phyloP scores from a whole-genome alignment of 305 asterid genomes.

The Solanum hybrid region DNA sequence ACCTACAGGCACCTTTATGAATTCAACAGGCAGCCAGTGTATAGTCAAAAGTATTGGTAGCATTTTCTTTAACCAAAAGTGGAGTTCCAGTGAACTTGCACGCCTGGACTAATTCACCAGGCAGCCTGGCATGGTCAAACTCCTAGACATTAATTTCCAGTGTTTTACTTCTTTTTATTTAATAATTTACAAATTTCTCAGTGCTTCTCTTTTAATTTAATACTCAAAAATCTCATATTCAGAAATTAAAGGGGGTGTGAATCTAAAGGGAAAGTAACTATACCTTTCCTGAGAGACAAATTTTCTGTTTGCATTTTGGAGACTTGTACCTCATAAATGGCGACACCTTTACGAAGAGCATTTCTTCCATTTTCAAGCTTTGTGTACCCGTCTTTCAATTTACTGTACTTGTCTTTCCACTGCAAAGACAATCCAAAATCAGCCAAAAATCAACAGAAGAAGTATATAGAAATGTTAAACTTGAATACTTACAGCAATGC shows the following conservation, averaged over 20 bases:
- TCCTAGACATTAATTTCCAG: background rate
- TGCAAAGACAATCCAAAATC: conserved; percentile 16
- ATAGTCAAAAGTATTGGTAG: background rate
- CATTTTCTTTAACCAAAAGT: background rate
- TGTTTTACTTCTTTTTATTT: background rate
- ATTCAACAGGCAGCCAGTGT: background rate
- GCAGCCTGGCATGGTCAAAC: background rate
- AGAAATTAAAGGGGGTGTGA: background rate
- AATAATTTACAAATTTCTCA: background rate
- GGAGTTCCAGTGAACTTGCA: background rate
- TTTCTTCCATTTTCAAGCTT: conserved; percentile 38
- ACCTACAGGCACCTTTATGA: background rate
- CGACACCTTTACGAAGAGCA: conserved; percentile 28
- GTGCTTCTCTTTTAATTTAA: background rate
- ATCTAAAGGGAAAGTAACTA: background rate
- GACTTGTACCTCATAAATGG: conserved; percentile 22
- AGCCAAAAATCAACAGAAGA: background rate
- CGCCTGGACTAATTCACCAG: background rate
- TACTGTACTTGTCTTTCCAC: conserved; percentile 45
- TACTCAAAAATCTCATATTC: background rate
- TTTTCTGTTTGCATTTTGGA: conserved; percentile 36
- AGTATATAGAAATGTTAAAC: background rate
- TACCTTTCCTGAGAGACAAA: conserved; percentile 45
- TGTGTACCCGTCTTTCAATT: conserved; percentile 41
- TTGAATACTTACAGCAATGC: conserved; percentile 38